These are phyloP conservation scores for Solanum ossicruentum DNA, from an alignment of 257 asterid genomes.

Conservation along the genomic window DNA sequence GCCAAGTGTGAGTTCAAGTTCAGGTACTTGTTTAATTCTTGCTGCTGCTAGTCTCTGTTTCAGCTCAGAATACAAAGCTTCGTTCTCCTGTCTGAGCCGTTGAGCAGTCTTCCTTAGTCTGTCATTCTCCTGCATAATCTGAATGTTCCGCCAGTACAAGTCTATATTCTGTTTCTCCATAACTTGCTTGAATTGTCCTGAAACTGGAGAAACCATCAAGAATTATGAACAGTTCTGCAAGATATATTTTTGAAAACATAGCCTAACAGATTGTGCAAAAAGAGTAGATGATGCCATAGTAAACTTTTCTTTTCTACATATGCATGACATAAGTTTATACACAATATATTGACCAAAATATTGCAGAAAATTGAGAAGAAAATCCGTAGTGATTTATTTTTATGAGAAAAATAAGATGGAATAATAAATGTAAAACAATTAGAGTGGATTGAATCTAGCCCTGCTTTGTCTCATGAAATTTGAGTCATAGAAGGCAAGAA, in stretches of 20 bases:
- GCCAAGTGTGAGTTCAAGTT: background rate
- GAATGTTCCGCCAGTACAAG: constrained; percentile 9
- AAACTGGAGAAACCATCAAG: background rate
- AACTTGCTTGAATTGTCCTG: background rate
- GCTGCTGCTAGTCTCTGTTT: constrained; percentile 4
- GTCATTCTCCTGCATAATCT: constrained; percentile 12
- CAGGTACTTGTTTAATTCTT: background rate
- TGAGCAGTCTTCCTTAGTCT: constrained; percentile 17
- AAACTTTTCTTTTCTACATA: background rate
- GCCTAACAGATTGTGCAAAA: background rate
- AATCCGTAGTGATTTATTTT: background rate
- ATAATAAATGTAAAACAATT: background rate
- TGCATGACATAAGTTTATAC: background rate
- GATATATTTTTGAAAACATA: background rate
- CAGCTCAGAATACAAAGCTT: constrained; percentile 9
- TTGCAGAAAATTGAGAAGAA: background rate
- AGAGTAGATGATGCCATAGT: background rate
- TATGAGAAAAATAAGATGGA: background rate
- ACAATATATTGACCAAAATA: background rate
- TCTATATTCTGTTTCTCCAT: constrained; percentile 14
- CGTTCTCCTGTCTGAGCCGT: constrained; percentile 14
- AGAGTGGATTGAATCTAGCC: background rate
- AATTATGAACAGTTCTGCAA: background rate
- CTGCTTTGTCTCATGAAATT: background rate
- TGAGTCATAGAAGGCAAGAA: background rate